Evolutionary conservation across 768 basidiomycete genomes (phyloP).

Genomic region (Punctularia strigosozonata): DNA sequence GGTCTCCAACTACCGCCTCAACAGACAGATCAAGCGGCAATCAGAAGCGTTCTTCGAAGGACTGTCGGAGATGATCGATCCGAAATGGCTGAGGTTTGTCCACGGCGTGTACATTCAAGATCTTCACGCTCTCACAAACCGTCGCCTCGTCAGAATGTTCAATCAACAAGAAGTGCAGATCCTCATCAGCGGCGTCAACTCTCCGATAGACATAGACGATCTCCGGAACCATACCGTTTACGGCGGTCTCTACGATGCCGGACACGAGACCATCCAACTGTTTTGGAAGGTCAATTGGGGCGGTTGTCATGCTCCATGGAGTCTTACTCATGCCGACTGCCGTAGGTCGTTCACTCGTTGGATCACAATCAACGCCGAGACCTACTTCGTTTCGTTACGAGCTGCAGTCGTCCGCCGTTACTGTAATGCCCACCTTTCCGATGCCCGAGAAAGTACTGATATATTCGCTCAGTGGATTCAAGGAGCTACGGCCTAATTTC

Average conservation of each 20-base stretch:
- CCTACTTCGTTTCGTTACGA: constrained; percentile 85
- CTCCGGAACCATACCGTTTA: constrained; percentile 67
- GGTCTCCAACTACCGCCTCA: constrained; percentile 81
- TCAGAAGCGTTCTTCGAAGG: constrained; percentile 87
- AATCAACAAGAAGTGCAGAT: constrained; percentile 94
- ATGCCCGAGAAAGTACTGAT: neutral
- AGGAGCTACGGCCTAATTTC: constrained; percentile 80
- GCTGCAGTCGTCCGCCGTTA: constrained; percentile 81
- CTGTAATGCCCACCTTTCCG: constrained; percentile 35
- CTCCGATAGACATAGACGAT: constrained; percentile 78
- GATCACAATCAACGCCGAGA: constrained; percentile 68
- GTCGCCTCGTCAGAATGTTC: constrained; percentile 76
- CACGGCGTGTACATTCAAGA: constrained; percentile 6
- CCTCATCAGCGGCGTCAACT: constrained; percentile 78
- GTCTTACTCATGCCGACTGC: neutral
- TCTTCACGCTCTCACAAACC: constrained; percentile 6
- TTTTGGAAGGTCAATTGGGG: constrained; percentile 74
- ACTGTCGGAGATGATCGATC: constrained; percentile 83
- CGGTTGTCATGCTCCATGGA: neutral
- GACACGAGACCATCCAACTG: constrained; percentile 55
- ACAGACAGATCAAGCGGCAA: constrained; percentile 78
- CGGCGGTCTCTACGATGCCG: constrained; percentile 65
- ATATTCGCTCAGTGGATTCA: constrained; percentile 50
- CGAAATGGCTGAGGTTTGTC: constrained; percentile 68
- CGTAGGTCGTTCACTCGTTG: constrained; percentile 66